Base-by-base conservation (phyloP, 2,329 filamentous ascomycete species). In the Colletotrichum sp. region DNA sequence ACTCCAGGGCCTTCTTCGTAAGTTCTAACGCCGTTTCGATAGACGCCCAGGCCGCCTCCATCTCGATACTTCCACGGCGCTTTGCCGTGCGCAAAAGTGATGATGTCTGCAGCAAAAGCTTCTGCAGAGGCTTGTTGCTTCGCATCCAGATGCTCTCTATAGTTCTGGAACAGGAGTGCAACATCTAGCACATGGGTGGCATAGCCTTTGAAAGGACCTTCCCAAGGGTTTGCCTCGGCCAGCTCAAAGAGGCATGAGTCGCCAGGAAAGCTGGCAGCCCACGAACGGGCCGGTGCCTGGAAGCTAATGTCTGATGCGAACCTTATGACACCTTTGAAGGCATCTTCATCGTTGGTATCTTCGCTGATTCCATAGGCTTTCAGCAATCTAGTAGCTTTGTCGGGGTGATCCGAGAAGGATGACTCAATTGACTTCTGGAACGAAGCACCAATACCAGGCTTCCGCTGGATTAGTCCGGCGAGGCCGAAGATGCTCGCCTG, bases 151-250 rank as follows among this genome's bases (percentile, higher is more conserved):
- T 80, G 82, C 21, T 88, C 83, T 12, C 83, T 84, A 78, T 84
- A 87, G 56, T 88, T 89, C 78, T 88, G 86, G 71, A 88, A 86
- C 15, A 89, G 77, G 61, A 84, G 87, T 1, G 83, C 83, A 15
- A 87, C 78, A 38, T 89, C 88, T 2, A 88, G 81, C n/a, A 88
- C 84, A 76, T 89, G 87, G 2, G 80, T 83, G 1, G 85, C 80
- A 28, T 80, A 77, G 2, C 84, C 85, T 72, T 86, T 83, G 80
- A 78, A 85, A 2, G 81, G 80, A 0, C 87, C 87, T 1, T 85
- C 82, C 85, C 86, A 89, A 0, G 87, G 86, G 73, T 88, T 89
- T 0, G 81, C 82, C 71, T 88, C 87, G 71, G 88, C 87, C 82
- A 89, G 88, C 61, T 85, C 83, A 76, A 73, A 70, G 10, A 79